phyloP scores from a whole-genome alignment of 1,284 basidiomycete species.

The Sporisorium iseilematis-ciliati region DNA sequence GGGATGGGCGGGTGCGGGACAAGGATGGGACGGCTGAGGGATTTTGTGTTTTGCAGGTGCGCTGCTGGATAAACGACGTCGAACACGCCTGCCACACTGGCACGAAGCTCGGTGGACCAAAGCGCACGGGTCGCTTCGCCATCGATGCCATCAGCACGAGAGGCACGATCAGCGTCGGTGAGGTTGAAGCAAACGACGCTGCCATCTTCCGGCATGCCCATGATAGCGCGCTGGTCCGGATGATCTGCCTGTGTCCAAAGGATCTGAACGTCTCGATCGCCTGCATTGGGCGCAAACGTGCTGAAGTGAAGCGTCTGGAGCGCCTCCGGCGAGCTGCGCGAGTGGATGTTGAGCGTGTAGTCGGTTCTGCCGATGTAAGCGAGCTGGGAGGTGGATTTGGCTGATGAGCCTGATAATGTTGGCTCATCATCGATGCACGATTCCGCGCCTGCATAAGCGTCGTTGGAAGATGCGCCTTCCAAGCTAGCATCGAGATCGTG shows the following conservation, averaged over 20 bases:
- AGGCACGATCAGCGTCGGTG: conserved; percentile 22
- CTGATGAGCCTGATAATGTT: conserved; percentile 35
- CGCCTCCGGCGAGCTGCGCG: conserved; percentile 55
- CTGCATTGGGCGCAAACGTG: conserved; percentile 65
- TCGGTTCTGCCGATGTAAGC: conserved; percentile 65
- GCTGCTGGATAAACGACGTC: conserved; percentile 59
- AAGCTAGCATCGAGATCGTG: conserved; percentile 24
- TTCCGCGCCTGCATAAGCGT: conserved; percentile 18
- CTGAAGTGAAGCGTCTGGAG: conserved; percentile 65
- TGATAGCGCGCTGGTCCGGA: conserved; percentile 55
- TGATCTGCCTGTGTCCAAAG: conserved; percentile 58
- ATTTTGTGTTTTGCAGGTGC: conserved; percentile 50
- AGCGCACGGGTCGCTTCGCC: conserved; percentile 29
- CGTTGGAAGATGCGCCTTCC: neutral
- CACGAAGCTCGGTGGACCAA: conserved; percentile 53
- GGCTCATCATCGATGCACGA: conserved; percentile 53
- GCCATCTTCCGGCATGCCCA: conserved; percentile 64
- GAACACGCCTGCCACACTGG: conserved; percentile 58
- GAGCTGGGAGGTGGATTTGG: conserved; percentile 41
- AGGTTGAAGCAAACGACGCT: conserved; percentile 65
- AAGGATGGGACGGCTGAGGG: conserved; percentile 51
- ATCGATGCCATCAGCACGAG: neutral
- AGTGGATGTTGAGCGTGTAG: conserved; percentile 68
- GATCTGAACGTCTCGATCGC: conserved; percentile 61
- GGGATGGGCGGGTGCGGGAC: conserved; percentile 54